These are phyloP conservation scores for Podila epicladia DNA, from an alignment of 192 early-diverging fungal genomes.

Conservation along the genomic window DNA sequence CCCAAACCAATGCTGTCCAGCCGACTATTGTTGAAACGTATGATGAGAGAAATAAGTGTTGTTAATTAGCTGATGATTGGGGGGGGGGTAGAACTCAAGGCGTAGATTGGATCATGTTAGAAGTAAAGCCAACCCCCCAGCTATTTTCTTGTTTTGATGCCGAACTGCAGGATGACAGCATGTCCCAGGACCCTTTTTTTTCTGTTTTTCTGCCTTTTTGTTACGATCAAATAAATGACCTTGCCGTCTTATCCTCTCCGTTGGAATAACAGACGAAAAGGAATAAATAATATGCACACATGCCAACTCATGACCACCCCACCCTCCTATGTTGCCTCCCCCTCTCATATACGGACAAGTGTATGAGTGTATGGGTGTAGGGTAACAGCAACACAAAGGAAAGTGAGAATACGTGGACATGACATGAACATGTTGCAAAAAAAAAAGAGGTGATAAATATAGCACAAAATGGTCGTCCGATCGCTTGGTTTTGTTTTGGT, in stretches of 20 bases:
- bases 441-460: background rate
- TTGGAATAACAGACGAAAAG: background rate
- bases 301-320: background rate
- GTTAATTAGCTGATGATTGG: background rate
- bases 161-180: background rate
- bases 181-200: conserved; percentile 3
- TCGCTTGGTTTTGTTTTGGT: too few relatives aligned
- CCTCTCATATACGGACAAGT: background rate
- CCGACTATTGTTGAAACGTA: conserved; percentile 57
- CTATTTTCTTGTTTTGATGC: background rate
- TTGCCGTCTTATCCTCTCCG: too few relatives aligned
- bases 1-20: conserved; percentile 95
- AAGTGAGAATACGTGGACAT: too few relatives aligned
- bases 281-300: conserved; percentile 2
- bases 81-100: conserved; percentile 1
- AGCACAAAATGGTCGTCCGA: background rate
- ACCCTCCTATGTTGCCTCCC: background rate
- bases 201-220: background rate
- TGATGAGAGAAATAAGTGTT: background rate
- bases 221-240: too few relatives aligned
- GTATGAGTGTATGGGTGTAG: background rate
- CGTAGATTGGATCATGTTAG: conserved; percentile 4
- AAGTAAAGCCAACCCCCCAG: background rate
- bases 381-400: too few relatives aligned
- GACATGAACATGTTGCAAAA: too few relatives aligned